Conservation (phyloP, 1,284 basidiomycete species). For the Gomphus bonarii region DNA sequence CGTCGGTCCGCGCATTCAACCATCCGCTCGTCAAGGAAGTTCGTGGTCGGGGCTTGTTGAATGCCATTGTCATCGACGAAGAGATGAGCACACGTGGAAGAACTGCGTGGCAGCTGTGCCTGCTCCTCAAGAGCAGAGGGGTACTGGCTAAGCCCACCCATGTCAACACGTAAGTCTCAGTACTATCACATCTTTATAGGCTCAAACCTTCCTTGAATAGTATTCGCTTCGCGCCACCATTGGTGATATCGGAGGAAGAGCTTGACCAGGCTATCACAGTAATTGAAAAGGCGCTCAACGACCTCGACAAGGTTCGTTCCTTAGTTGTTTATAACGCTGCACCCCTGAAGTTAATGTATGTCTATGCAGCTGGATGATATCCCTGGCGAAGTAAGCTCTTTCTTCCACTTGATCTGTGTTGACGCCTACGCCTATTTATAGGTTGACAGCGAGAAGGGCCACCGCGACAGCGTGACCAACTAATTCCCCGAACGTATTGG, state of each 20-base stretch:
- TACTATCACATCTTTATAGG: constrained; percentile 2
- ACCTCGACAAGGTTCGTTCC: constrained; percentile 67
- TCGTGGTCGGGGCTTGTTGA: constrained; percentile 82
- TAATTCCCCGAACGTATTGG: constrained; percentile 11
- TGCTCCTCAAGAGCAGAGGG: constrained; percentile 85
- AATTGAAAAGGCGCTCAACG: constrained; percentile 68
- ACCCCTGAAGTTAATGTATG: not conserved
- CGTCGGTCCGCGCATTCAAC: constrained; percentile 50
- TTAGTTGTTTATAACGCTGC: not conserved
- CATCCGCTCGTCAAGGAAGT: constrained; percentile 67
- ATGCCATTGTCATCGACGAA: constrained; percentile 93
- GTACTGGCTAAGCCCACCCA: constrained; percentile 95
- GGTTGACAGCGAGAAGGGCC: constrained; percentile 43
- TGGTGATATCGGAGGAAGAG: constrained; percentile 86
- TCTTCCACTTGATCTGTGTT: not conserved
- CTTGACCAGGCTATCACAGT: constrained; percentile 65
- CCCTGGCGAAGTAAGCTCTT: constrained; percentile 42
- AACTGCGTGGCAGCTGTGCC: constrained; percentile 92
- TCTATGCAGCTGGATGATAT: constrained; percentile 50
- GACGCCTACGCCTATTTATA: not conserved
- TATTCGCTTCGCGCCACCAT: constrained; percentile 90
- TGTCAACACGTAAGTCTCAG: constrained; percentile 68
- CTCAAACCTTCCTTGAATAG: constrained; percentile 28
- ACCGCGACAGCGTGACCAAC: constrained; percentile 31
- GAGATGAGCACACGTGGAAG: constrained; percentile 62